phyloP scores from a whole-genome alignment of 805 yeast genomes.

The Ogataea paradorogensis region DNA sequence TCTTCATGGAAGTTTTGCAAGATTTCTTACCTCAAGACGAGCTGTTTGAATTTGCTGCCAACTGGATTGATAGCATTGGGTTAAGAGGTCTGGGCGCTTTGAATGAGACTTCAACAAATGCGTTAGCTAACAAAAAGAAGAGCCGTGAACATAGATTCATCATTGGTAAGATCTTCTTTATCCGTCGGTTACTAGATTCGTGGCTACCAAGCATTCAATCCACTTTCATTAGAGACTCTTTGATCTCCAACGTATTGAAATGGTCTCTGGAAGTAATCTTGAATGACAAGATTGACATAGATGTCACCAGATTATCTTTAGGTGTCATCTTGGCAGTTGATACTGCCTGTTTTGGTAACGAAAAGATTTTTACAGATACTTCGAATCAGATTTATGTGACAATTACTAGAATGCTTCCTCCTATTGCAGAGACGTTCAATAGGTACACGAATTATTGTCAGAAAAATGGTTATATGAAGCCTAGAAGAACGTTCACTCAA shows the following conservation, averaged over 20 bases:
- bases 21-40: slow-evolving; percentile 37
- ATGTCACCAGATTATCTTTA: slow-evolving; percentile 61
- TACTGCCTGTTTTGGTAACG: slow-evolving; percentile 23
- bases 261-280: slow-evolving; percentile 60
- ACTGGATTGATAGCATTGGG: slow-evolving; percentile 53
- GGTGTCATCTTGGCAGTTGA: slow-evolving; percentile 54
- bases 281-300: slow-evolving; percentile 48
- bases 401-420: slow-evolving; percentile 52
- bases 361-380: slow-evolving; percentile 26
- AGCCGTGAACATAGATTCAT: slow-evolving; percentile 54
- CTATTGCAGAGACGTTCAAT: slow-evolving; percentile 48
- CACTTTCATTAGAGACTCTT: slow-evolving; percentile 30
- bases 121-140: slow-evolving; percentile 35
- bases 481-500: slow-evolving; percentile 62
- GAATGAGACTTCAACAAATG: slow-evolving; percentile 27
- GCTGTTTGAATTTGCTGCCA: slow-evolving; percentile 40
- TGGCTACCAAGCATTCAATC: slow-evolving; percentile 31
- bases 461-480: slow-evolving; percentile 41
- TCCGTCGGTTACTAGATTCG: slow-evolving; percentile 52
- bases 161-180: slow-evolving; percentile 56
- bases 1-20: slow-evolving; percentile 46
- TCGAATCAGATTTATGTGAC: slow-evolving; percentile 41
- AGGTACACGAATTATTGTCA: slow-evolving; percentile 51
- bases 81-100: slow-evolving; percentile 52
- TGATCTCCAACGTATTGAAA: slow-evolving; percentile 46